phyloP scores from a whole-genome alignment of 2,329 filamentous ascomycete species.

The Colletotrichum higginsianum region DNA sequence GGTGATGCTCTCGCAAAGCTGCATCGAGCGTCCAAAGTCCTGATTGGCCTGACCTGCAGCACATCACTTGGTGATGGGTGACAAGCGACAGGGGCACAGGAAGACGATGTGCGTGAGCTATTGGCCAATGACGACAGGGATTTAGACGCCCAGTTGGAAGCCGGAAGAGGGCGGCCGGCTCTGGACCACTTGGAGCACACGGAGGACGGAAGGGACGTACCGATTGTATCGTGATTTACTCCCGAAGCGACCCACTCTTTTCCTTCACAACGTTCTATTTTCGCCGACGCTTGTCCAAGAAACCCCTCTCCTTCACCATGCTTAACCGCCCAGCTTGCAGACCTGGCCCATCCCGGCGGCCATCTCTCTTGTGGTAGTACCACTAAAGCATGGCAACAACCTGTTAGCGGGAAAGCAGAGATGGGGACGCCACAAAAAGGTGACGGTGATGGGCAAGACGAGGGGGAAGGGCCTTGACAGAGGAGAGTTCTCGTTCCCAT shows the following conservation, averaged over 20 bases:
- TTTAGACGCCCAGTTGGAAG: constrained; percentile 40
- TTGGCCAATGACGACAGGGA: constrained; percentile 35
- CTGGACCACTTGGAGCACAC: constrained; percentile 2
- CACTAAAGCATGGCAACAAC: constrained; percentile 30
- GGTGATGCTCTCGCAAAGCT: constrained; percentile 38
- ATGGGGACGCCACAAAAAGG: constrained; percentile 20
- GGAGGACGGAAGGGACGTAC: constrained; percentile 24
- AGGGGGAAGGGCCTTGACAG: neutral
- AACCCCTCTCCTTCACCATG: constrained; percentile 41
- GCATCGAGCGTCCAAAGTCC: constrained; percentile 7
- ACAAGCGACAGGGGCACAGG: constrained; percentile 38
- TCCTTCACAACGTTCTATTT: constrained; percentile 27
- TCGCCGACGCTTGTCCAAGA: constrained; percentile 23
- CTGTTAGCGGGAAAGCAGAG: constrained; percentile 30
- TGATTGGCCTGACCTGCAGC: constrained; percentile 37
- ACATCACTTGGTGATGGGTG: constrained; percentile 42
- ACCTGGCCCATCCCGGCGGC: constrained; percentile 39
- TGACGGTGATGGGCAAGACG: constrained; percentile 21
- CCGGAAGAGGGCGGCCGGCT: constrained; percentile 26
- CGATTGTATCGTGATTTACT: constrained; percentile 32
- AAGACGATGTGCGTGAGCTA: constrained; percentile 18
- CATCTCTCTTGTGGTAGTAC: constrained; percentile 32
- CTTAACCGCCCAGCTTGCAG: constrained; percentile 42
- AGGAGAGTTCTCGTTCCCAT: constrained; percentile 28
- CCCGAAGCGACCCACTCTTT: constrained; percentile 16